Evolutionary conservation across 2,329 filamentous ascomycete genomes (phyloP).

Genomic region (Plenodomus lindquistii): DNA sequence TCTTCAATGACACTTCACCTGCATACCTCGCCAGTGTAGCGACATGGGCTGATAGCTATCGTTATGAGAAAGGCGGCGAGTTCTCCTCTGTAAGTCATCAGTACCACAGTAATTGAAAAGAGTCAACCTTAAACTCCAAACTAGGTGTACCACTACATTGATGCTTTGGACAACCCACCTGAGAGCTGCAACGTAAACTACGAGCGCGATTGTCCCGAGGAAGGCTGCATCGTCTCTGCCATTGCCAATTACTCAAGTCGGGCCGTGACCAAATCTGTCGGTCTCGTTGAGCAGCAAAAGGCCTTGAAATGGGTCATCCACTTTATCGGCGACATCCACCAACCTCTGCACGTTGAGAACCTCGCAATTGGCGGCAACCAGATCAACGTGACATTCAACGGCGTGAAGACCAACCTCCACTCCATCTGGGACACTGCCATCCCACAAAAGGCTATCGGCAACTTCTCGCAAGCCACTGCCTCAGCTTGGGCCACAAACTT

Average conservation of each 20-base stretch:
- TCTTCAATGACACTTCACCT: slow-evolving; percentile 50
- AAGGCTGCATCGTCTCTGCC: slow-evolving; percentile 57
- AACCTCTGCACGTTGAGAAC: slow-evolving; percentile 66
- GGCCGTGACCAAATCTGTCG: slow-evolving; percentile 37
- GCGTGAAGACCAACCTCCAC: slow-evolving; percentile 48
- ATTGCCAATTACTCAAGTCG: slow-evolving; percentile 55
- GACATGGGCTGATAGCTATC: slow-evolving; percentile 58
- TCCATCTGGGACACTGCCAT: slow-evolving; percentile 52
- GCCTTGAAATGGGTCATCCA: slow-evolving; percentile 57
- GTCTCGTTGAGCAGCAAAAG: slow-evolving; percentile 43
- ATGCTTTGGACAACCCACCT: slow-evolving; percentile 55
- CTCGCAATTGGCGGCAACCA: slow-evolving; percentile 50
- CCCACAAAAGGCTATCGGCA: slow-evolving; percentile 48
- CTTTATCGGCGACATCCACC: slow-evolving; percentile 72
- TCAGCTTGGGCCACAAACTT: slow-evolving; percentile 45
- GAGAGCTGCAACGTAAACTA: slow-evolving; percentile 53
- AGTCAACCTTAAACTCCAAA: background rate
- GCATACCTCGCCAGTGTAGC: slow-evolving; percentile 57
- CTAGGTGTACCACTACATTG: slow-evolving; percentile 54
- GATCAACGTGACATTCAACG: slow-evolving; percentile 50
- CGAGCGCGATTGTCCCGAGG: slow-evolving; percentile 55
- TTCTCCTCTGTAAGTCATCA: slow-evolving; percentile 46
- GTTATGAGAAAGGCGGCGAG: slow-evolving; percentile 51
- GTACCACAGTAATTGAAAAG: background rate
- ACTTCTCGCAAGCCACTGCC: slow-evolving; percentile 45